Conservation (phyloP, 140 eudicot genomes). For the Flaveria floridana region DNA sequence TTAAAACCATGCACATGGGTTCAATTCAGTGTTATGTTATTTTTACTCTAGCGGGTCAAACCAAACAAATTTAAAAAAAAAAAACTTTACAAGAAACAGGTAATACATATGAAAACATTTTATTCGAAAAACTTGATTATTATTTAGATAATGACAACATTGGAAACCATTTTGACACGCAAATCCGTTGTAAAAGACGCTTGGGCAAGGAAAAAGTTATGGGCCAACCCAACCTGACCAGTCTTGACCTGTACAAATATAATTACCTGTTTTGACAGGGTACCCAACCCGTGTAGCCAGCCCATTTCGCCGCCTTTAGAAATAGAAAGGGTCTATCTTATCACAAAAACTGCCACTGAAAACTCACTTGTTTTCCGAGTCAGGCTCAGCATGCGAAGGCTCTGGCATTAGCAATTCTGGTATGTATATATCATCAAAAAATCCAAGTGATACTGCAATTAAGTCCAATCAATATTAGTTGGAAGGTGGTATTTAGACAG, state of each 20-base stretch:
- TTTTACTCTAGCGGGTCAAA: constrained; percentile 1
- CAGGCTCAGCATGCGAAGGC: constrained; percentile 50
- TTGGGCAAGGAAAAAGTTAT: background rate
- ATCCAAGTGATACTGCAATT: constrained; percentile 86
- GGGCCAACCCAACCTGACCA: background rate
- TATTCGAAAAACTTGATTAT: background rate
- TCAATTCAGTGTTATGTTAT: background rate
- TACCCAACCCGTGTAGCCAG: background rate
- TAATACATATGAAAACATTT: background rate
- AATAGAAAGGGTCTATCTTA: background rate
- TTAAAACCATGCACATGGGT: background rate
- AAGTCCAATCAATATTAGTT: constrained; percentile 24
- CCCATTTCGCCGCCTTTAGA: background rate
- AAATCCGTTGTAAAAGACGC: background rate
- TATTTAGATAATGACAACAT: background rate
- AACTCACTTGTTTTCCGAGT: constrained; percentile 50
- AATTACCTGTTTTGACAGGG: background rate
- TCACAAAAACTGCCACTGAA: background rate
- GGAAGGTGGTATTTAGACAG: background rate
- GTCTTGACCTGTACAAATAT: constrained; percentile 1
- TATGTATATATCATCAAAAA: constrained; percentile 81
- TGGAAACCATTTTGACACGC: background rate
- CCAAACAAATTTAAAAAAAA: background rate
- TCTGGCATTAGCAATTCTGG: constrained; percentile 59
- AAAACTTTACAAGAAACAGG: background rate